Base-by-base conservation (phyloP, 495 filamentous ascomycete genomes). In the Aspergillus sclerotiicarbonarius region DNA sequence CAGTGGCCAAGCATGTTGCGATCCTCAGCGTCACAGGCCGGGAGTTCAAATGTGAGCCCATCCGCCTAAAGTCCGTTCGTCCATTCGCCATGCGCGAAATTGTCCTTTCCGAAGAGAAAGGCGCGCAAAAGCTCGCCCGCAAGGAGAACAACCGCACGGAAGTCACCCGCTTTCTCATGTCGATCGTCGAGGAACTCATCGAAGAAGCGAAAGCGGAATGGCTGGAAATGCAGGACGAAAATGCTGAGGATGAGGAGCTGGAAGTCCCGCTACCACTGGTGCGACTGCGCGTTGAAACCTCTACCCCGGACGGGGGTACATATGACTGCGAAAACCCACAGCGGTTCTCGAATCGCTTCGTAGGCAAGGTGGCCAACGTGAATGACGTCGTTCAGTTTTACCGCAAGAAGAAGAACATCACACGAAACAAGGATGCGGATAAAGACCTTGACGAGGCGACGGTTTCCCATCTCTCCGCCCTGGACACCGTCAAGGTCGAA, bases 241-340 rank as follows among this genome's bases (percentile, higher is more conserved):
- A 77, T 18, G 81, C 79, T 5, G 73, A 76, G 0, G 82, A 82
- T 9, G 86, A 88, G 37, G 79, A 80, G 10, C 63, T 63, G 7
- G 75, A 81, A 51, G 59, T 76, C 29, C 95, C 95, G 1, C 70
- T 92, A 48, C 94, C 94, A 2, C 78, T 99, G 9, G 84, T 99
- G 9, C 84, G 94, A 46, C 81, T 99, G 8, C 87, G 91, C 39
- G 93, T 99, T 7, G 94, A 99, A 62, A 94, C 88, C 58, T 87
- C 92, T 0, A 86, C 93, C 1, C 90, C 90, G 0, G 91, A 97
- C 31, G 90, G 91, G 21, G 88, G 90, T 39, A 82, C 84, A 44
- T 99, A 88, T 62, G 91, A 97, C 56, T 88, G 87, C 55, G 95
- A 98, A 66, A 99, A 99, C 58, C 94, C 94, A 15, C 94, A 98